Base-by-base conservation (phyloP, 768 basidiomycete species). In the Kwoniella bestiolae region DNA sequence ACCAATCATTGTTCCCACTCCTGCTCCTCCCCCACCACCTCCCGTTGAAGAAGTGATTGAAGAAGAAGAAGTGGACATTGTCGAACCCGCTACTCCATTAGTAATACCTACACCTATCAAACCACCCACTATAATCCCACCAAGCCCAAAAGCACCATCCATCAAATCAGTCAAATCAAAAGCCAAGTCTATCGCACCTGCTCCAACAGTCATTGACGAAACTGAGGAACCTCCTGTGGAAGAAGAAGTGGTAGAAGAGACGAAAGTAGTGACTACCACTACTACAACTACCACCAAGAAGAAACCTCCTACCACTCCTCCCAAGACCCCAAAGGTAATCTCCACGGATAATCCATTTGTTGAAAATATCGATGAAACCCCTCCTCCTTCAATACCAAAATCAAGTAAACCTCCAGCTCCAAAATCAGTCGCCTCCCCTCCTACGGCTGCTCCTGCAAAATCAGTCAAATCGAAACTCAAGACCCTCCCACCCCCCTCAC, bases 201-300 rank as follows among this genome's bases (percentile, higher is more conserved):
- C 50, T 25, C 56, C 28, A 9, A 49, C 67, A 5, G 23, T 63
- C 11, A 26, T 62, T 38, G 58, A 60, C 26, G 50, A 44, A 28
- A 46, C 47, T 18, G 57, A 41, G 57, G 53, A 32, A 44, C 44
- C 53, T 6, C 31, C 56, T 1, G 41, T 23, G 16, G 57, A 65
- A 34, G 56, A 59, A 8, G 59, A 62, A 62, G 65, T 66, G 11
- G 60, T 63, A 11, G 65, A 66, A 44, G 69, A 62, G 23, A 70
- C 69, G 7, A 70, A 70, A 45, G 69, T 70, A 1, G 41, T 65
- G 16, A 70, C 69, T 21, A 70, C 68, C 1, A 70, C 69, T 25
- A 70, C 69, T 1, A 62, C 60, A 8, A 63, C 63, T n/a, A n/a
- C n/a, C 3, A 62, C 60, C 8, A 63, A 55, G 8, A 59, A 52